These are phyloP conservation scores for Sclerotinia nivalis DNA, from an alignment of 2,329 filamentous ascomycete species.

Conservation along the genomic window DNA sequence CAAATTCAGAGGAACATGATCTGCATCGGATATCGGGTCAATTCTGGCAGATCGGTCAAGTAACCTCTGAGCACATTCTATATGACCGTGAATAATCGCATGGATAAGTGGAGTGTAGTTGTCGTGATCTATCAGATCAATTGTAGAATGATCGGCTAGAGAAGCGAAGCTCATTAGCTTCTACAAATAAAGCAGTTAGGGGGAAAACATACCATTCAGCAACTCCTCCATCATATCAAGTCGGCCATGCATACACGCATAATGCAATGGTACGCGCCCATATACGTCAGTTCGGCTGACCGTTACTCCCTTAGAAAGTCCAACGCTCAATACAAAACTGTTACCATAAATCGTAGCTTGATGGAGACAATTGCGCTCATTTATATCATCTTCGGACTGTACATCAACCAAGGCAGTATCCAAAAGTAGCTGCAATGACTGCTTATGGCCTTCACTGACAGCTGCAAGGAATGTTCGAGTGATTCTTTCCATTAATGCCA, in stretches of 20 bases:
- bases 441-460: constrained; percentile 79
- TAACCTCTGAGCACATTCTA: constrained; percentile 77
- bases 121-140: constrained; percentile 90
- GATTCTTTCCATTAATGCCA: constrained; percentile 68
- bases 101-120: constrained; percentile 97
- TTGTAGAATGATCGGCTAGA: constrained; percentile 68
- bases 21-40: constrained; percentile 80
- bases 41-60: constrained; percentile 79
- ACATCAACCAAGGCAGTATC: constrained; percentile 83
- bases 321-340: constrained; percentile 72
- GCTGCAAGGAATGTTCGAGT: constrained; percentile 89
- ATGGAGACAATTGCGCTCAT: constrained; percentile 93
- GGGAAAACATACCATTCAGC: constrained; percentile 54
- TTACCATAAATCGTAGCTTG: constrained; percentile 96
- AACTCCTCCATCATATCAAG: constrained; percentile 79
- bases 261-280: constrained; percentile 88
- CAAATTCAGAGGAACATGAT: constrained; percentile 91
- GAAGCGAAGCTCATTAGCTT: background rate
- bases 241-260: constrained; percentile 92
- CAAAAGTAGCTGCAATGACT: constrained; percentile 73
- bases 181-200: background rate
- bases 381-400: constrained; percentile 95
- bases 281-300: constrained; percentile 87
- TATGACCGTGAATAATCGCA: constrained; percentile 84
- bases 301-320: constrained; percentile 73